phyloP scores from a whole-genome alignment of 352 stramenopile genomes.

The Discostella stelligera region DNA sequence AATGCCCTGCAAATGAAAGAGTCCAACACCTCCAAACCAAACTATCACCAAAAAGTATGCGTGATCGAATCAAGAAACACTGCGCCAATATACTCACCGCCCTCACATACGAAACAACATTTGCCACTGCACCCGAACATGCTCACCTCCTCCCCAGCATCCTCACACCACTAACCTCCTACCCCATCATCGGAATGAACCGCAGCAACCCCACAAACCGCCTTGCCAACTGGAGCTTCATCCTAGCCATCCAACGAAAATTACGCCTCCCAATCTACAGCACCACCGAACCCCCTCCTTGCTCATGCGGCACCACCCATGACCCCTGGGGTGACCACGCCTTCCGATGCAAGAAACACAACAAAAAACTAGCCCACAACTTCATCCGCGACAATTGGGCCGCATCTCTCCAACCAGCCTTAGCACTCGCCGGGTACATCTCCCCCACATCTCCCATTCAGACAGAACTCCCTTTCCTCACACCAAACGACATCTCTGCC shows the following conservation, averaged over 20 bases:
- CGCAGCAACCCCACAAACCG: conserved; percentile 2
- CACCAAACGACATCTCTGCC: not conserved
- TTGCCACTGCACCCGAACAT: not conserved
- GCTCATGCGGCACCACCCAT: conserved; percentile 2
- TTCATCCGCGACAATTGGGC: conserved; percentile 5
- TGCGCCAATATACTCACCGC: not conserved
- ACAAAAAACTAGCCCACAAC: conserved; percentile 21
- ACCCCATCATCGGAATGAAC: conserved; percentile 21
- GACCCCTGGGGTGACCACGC: conserved; percentile 15
- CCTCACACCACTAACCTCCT: conserved; percentile 17
- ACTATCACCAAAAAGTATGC: not conserved
- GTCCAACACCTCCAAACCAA: not conserved
- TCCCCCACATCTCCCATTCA: not conserved
- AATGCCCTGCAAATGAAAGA: not conserved
- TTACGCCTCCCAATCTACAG: conserved; percentile 6
- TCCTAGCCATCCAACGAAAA: not conserved
- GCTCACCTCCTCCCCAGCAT: conserved; percentile 5
- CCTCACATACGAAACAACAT: not conserved
- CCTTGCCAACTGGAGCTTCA: not conserved
- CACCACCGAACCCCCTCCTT: not conserved
- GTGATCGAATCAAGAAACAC: not conserved
- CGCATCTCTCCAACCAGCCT: not conserved
- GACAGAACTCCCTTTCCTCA: not conserved
- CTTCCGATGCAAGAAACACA: conserved; percentile 4
- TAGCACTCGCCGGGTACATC: not conserved